Evolutionary conservation across 495 filamentous ascomycete species (phyloP), one percentile per base, ranked within the genome.

Genomic region (Sphaerosporella brunnea): DNA sequence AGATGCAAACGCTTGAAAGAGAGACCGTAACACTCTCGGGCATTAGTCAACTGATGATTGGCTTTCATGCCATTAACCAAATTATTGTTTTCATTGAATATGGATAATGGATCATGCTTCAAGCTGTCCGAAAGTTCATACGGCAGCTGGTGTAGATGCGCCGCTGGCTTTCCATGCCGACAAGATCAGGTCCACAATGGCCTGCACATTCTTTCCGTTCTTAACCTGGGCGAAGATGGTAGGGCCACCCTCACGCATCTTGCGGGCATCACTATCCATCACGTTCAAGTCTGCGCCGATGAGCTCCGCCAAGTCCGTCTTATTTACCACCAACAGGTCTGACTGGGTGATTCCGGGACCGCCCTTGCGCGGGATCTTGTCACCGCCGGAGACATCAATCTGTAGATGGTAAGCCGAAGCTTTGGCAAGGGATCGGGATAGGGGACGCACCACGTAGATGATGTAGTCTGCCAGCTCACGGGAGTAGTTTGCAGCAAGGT

Each of bases 221-320:
- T 95, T 96, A 0, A 97, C 90, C 68, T 88, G 79, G 20, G 88
- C 90, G 62, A 96, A 96, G 23, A 97, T 78, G n/a, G 86, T 93
- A 23, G 90, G 90, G 0, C 90, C 90, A 7, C 86, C 90, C 62
- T 96, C 90, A 19, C 86, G 68, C 81, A 97, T 97, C 73, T 84
- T 88, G 46, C 82, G 65, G 26, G 88, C 78, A 69, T 97, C 90
- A 45, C 88, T 67, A 65, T 96, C 90, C 90, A 97, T 97, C 15
- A 97, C 87, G 10, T 60, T 69, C 58, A 96, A 55, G 66, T 97
- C 90, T 10, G 90, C 90, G 13, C 90, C 90, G 21, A 97, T 79
- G 23, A 80, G 74, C 67, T 87, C 80, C 1, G 90, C 90, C 53
- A 97, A 65, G 65, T 97, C 90, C 34, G 82, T 87, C 76, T 97